Conservation (phyloP, 2,329 filamentous ascomycete species). For the Didymella lethalis region DNA sequence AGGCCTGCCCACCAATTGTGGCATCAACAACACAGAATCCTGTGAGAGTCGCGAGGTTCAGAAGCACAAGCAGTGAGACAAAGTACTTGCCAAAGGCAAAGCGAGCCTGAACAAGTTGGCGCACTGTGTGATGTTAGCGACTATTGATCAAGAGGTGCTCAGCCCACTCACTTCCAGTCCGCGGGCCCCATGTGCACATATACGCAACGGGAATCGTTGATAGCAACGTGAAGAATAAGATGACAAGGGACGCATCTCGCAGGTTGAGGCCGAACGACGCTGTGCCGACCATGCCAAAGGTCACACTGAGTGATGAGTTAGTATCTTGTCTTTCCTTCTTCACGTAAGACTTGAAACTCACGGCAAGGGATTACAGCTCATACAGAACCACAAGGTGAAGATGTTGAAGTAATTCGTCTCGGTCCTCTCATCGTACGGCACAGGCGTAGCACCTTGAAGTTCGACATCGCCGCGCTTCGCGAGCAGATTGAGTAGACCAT, state of each 20-base stretch:
- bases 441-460: constrained; percentile 61
- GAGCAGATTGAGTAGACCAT: constrained; percentile 30
- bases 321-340: neutral
- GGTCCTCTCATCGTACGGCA: constrained; percentile 63
- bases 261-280: constrained; percentile 63
- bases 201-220: constrained; percentile 64
- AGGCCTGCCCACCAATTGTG: constrained; percentile 65
- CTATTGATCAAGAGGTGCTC: neutral
- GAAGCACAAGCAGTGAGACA: constrained; percentile 65
- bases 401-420: constrained; percentile 63
- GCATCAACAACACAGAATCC: constrained; percentile 70
- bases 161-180: constrained; percentile 58
- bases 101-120: constrained; percentile 71
- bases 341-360: constrained; percentile 45
- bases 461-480: constrained; percentile 42
- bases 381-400: constrained; percentile 68
- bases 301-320: constrained; percentile 54
- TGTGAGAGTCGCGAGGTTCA: constrained; percentile 69
- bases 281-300: constrained; percentile 70
- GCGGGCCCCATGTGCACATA: constrained; percentile 65
- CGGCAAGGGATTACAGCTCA: constrained; percentile 66
- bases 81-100: constrained; percentile 66
- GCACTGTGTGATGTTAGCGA: constrained; percentile 46
- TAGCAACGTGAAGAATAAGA: constrained; percentile 69
- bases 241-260: constrained; percentile 65